Conservation (phyloP, 768 basidiomycete genomes). For the Gymnopilus dilepis region DNA sequence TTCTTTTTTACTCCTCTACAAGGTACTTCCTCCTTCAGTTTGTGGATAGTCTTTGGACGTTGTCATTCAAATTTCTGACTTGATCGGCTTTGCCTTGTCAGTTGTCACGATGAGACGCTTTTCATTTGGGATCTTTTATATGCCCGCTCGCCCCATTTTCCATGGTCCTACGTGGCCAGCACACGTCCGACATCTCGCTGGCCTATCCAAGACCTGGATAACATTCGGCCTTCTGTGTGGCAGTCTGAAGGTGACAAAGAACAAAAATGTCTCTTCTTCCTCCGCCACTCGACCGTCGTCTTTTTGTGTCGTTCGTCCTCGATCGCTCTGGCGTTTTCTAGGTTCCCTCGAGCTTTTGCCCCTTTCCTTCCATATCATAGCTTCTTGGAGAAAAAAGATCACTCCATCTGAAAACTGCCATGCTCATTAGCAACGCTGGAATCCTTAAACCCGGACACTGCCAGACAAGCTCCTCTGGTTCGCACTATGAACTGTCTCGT, state of each 20-base stretch:
- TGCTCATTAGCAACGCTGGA: background rate
- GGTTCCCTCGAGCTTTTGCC: background rate
- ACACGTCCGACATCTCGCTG: background rate
- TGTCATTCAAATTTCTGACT: background rate
- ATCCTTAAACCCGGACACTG: background rate
- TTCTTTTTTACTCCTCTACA: background rate
- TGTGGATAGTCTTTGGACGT: background rate
- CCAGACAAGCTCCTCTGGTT: background rate
- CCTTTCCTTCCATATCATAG: background rate
- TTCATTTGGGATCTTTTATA: background rate
- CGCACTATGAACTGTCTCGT: background rate
- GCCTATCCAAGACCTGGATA: background rate
- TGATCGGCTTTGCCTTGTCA: constrained; percentile 6
- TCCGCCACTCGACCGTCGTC: background rate
- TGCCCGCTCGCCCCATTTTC: background rate
- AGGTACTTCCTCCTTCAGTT: background rate
- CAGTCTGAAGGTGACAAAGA: background rate
- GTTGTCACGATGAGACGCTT: constrained; percentile 8
- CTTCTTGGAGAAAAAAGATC: background rate
- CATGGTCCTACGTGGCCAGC: background rate
- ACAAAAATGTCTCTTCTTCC: background rate
- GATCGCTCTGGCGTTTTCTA: background rate
- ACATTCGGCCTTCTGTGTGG: constrained; percentile 5
- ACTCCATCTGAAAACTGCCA: background rate
- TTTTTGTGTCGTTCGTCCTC: background rate